Conservation (phyloP, 2,329 filamentous ascomycete species). For the Alternaria panax region DNA sequence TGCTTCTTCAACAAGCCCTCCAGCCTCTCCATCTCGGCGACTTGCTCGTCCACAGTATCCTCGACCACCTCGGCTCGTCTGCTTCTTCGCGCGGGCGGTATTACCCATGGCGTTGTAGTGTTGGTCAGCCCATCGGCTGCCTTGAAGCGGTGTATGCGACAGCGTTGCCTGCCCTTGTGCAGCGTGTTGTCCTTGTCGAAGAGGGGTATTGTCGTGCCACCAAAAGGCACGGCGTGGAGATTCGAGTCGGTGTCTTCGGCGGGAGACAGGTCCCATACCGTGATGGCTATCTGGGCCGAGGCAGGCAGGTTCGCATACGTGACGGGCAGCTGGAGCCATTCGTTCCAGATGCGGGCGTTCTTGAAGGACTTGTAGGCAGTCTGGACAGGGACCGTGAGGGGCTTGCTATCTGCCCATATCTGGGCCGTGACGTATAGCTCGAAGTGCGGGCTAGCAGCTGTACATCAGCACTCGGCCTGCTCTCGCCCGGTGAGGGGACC, state of each 20-base stretch:
- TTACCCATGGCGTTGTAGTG: conserved; percentile 76
- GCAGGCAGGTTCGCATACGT: conserved; percentile 81
- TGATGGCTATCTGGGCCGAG: conserved; percentile 86
- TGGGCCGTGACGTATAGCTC: conserved; percentile 94
- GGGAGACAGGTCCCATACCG: conserved; percentile 92
- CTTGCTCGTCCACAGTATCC: conserved; percentile 65
- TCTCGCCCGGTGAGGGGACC: conserved; percentile 9
- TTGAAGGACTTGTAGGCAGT: conserved; percentile 94
- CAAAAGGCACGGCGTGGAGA: conserved; percentile 86
- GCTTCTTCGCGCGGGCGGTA: conserved; percentile 62
- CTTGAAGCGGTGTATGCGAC: conserved; percentile 80
- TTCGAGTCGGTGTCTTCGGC: conserved; percentile 73
- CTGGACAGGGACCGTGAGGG: conserved; percentile 87
- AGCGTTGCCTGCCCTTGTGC: conserved; percentile 92
- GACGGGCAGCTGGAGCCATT: conserved; percentile 91
- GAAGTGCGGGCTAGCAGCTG: conserved; percentile 69
- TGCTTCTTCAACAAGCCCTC: conserved; percentile 95
- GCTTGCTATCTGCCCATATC: conserved; percentile 95
- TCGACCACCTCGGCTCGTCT: conserved; percentile 59
- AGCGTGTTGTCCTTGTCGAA: conserved; percentile 93
- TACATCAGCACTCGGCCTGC: conserved; percentile 8
- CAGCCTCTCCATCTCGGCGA: conserved; percentile 87
- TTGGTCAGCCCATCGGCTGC: conserved; percentile 84
- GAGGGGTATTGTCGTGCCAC: conserved; percentile 88
- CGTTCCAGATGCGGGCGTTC: conserved; percentile 79